phyloP scores from a whole-genome alignment of 176 grass and related monocot species.

The Neostapfia colusana region DNA sequence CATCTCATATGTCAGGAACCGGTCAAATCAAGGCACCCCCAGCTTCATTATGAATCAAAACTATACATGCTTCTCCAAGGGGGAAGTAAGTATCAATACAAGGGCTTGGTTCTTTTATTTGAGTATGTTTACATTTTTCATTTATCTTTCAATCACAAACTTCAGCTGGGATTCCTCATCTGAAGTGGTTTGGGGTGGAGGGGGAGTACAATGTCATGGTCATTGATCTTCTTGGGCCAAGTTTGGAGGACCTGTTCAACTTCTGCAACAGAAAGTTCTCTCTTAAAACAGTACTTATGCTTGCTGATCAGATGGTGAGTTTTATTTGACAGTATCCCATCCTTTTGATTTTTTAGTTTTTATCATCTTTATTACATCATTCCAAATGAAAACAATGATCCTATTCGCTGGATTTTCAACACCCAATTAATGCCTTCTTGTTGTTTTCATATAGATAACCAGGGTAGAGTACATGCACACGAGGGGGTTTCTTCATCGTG shows the following conservation, averaged over 20 bases:
- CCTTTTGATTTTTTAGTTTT: constrained; percentile 23
- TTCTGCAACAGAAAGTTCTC: constrained; percentile 81
- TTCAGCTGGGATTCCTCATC: constrained; percentile 76
- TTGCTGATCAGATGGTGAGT: constrained; percentile 80
- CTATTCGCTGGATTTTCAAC: not conserved
- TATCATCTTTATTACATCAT: constrained; percentile 4
- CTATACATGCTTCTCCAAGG: constrained; percentile 93
- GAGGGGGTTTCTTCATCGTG: constrained; percentile 92
- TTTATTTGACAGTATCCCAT: not conserved
- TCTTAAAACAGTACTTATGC: constrained; percentile 90
- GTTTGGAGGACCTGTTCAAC: constrained; percentile 81
- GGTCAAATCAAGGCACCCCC: constrained; percentile 90
- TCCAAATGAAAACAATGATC: constrained; percentile 9
- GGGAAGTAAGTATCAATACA: constrained; percentile 64
- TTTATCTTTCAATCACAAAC: constrained; percentile 33
- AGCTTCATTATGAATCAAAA: constrained; percentile 91
- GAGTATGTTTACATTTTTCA: constrained; percentile 14
- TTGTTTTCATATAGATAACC: constrained; percentile 56
- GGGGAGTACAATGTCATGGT: constrained; percentile 96
- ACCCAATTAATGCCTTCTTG: not conserved
- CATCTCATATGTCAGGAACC: constrained; percentile 65
- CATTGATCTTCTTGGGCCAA: constrained; percentile 95
- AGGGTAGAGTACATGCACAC: constrained; percentile 94
- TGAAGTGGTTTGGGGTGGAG: constrained; percentile 88
- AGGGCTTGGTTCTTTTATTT: not conserved